These are phyloP conservation scores for Alternaria viburni DNA, from an alignment of 2,329 filamentous ascomycete species.

Conservation along the genomic window DNA sequence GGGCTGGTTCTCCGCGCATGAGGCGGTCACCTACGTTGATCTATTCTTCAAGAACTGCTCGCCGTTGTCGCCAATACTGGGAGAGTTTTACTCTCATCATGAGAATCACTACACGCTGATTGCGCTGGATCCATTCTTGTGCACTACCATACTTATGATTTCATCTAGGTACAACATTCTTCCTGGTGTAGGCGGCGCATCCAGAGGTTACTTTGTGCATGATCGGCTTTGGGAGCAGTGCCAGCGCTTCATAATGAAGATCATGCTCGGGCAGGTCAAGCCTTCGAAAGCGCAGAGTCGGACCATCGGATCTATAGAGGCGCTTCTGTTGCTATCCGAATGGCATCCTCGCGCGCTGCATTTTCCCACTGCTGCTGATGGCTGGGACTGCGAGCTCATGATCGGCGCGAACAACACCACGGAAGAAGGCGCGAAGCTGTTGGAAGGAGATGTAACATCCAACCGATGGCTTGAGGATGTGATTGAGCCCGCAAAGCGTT, in stretches of 20 bases:
- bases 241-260: slow-evolving; percentile 59
- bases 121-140: slow-evolving; percentile 59
- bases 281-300: slow-evolving; percentile 57
- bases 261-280: slow-evolving; percentile 63
- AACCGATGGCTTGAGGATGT: slow-evolving; percentile 61
- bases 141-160: slow-evolving; percentile 61
- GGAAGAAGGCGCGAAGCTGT: slow-evolving; percentile 40
- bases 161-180: slow-evolving; percentile 59
- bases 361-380: slow-evolving; percentile 60
- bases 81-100: slow-evolving; percentile 58
- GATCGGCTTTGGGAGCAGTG: slow-evolving; percentile 62
- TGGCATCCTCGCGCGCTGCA: slow-evolving; percentile 64
- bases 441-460: slow-evolving; percentile 45
- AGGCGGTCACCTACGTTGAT: slow-evolving; percentile 61
- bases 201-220: slow-evolving; percentile 61
- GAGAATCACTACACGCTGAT: slow-evolving; percentile 57
- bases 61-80: slow-evolving; percentile 58
- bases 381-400: slow-evolving; percentile 62
- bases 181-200: slow-evolving; percentile 50
- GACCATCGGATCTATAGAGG: slow-evolving; percentile 61
- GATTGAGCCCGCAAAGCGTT: slow-evolving; percentile 60
- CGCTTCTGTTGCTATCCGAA: slow-evolving; percentile 61
- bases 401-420: slow-evolving; percentile 51
- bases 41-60: slow-evolving; percentile 61
- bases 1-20: slow-evolving; percentile 62